Evolutionary conservation across 2,329 filamentous ascomycete species (phyloP).

Genomic region (Colletotrichum sansevieriae): DNA sequence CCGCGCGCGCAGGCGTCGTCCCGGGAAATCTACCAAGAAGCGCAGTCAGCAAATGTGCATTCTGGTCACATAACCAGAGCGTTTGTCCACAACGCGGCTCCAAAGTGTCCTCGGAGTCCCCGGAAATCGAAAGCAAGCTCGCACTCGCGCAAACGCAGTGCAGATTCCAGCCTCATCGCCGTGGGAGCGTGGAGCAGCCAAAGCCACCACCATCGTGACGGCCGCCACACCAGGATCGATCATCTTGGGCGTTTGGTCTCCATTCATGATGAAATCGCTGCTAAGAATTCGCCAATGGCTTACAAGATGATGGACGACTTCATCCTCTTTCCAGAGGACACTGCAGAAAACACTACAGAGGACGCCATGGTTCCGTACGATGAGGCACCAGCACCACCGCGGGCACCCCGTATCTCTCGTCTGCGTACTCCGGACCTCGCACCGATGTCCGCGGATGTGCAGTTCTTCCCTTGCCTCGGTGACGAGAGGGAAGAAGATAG

Average conservation of each 20-base stretch:
- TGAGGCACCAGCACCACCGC: slow-evolving; percentile 12
- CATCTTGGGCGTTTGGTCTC: too few species aligned
- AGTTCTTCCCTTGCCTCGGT: slow-evolving; percentile 40
- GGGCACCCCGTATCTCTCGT: slow-evolving; percentile 30
- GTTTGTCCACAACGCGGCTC: background rate
- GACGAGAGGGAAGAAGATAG: slow-evolving; percentile 34
- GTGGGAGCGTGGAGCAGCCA: slow-evolving; percentile 32
- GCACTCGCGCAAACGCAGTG: background rate
- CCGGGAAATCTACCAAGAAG: background rate
- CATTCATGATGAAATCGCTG: background rate
- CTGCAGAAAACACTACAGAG: background rate
- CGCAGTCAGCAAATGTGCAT: background rate
- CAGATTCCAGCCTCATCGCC: slow-evolving; percentile 21
- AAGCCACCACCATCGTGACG: background rate
- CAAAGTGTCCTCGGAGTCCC: background rate
- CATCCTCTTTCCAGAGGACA: slow-evolving; percentile 22
- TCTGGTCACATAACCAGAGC: background rate
- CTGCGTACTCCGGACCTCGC: slow-evolving; percentile 39
- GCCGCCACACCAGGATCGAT: background rate
- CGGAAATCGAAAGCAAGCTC: background rate
- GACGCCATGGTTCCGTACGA: background rate
- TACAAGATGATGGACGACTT: slow-evolving; percentile 24
- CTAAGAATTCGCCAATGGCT: background rate
- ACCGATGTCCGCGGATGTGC: slow-evolving; percentile 35
- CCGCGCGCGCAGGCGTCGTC: background rate